phyloP scores from a whole-genome alignment of 2,329 filamentous ascomycete species.

The Pseudonectria foliicola region DNA sequence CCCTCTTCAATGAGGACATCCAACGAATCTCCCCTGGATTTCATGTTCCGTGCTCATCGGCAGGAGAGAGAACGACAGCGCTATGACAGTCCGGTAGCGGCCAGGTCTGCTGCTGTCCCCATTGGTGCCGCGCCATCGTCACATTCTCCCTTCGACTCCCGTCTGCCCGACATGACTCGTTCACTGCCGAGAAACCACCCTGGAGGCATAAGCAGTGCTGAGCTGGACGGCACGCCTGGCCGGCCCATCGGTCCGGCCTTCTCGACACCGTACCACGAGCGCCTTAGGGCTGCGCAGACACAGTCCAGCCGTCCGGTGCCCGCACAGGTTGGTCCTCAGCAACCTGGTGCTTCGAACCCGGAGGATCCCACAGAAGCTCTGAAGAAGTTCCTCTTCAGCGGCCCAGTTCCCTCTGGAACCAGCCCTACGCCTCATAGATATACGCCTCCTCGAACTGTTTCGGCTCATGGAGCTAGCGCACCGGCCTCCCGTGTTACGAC shows the following conservation, averaged over 20 bases:
- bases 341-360: slow-evolving; percentile 7
- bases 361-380: slow-evolving; percentile 41
- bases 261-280: slow-evolving; percentile 57
- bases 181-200: slow-evolving; percentile 15
- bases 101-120: slow-evolving; percentile 32
- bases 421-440: slow-evolving; percentile 12
- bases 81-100: slow-evolving; percentile 39
- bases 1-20: slow-evolving; percentile 25
- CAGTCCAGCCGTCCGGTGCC: slow-evolving; percentile 18
- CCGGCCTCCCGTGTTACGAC: slow-evolving; percentile 6
- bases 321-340: slow-evolving; percentile 7
- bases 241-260: slow-evolving; percentile 58
- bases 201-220: slow-evolving; percentile 30
- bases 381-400: slow-evolving; percentile 49
- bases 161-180: slow-evolving; percentile 19
- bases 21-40: slow-evolving; percentile 72
- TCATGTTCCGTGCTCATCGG: slow-evolving; percentile 83
- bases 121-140: slow-evolving; percentile 47
- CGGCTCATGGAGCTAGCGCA: slow-evolving; percentile 7
- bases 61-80: slow-evolving; percentile 62
- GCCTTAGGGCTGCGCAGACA: slow-evolving; percentile 48
- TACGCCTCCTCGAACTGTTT: slow-evolving; percentile 11
- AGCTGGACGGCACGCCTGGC: slow-evolving; percentile 55
- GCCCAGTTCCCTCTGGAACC: slow-evolving; percentile 19
- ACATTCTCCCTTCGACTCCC: slow-evolving; percentile 28